Conservation (phyloP, 202 grass and related monocot genomes). For the Panicum hallii region DNA sequence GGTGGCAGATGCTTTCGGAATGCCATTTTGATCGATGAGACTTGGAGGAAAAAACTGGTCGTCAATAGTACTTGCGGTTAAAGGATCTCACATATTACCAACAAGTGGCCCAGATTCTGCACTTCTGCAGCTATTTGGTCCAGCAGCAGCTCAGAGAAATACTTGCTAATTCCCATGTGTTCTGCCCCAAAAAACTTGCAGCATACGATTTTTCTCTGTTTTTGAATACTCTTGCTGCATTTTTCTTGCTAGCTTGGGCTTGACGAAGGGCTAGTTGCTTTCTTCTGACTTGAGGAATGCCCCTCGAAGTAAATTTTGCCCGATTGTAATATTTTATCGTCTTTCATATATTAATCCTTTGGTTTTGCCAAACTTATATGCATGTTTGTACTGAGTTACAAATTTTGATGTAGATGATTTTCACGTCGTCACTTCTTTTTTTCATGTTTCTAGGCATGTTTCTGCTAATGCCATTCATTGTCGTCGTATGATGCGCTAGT, state of each 20-base stretch:
- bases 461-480: no score
- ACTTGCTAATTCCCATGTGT: background rate
- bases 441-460: no score
- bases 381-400: background rate
- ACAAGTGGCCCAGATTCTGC: background rate
- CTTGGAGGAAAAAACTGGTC: background rate
- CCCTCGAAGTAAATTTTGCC: background rate
- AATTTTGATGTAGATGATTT: background rate
- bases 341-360: background rate
- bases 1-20: background rate
- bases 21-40: slow-evolving; percentile 38
- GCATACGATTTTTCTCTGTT: background rate
- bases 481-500: no score
- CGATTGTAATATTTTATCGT: background rate
- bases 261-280: no score
- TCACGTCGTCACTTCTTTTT: background rate
- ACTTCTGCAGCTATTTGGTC: background rate
- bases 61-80: background rate
- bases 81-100: background rate
- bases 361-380: background rate
- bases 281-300: background rate
- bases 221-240: background rate
- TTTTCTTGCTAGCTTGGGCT: background rate
- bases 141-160: background rate
- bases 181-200: background rate